phyloP scores from a whole-genome alignment of 164 flowering plant species.

The Hamamelis virginiana region DNA sequence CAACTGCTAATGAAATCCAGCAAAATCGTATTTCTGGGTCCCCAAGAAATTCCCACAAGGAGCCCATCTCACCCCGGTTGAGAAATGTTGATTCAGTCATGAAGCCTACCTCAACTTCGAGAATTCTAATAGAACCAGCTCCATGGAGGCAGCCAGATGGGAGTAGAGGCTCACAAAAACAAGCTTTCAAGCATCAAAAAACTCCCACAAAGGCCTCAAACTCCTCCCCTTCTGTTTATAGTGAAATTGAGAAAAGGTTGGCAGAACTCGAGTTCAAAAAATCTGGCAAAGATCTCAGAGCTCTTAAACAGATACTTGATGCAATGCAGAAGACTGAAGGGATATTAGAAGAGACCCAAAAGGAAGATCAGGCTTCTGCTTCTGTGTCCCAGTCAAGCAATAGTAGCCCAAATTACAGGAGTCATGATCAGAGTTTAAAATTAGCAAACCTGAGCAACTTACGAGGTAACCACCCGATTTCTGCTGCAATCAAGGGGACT shows the following conservation, averaged over 20 bases:
- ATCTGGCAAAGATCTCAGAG: constrained; percentile 88
- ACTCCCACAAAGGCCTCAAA: constrained; percentile 23
- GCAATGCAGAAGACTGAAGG: constrained; percentile 71
- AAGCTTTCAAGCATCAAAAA: constrained; percentile 27
- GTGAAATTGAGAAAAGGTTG: constrained; percentile 84
- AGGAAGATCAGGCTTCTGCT: constrained; percentile 31
- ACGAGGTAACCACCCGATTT: constrained; percentile 10
- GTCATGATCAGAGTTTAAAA: constrained; percentile 28
- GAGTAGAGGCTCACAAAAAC: constrained; percentile 29
- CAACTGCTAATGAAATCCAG: constrained; percentile 25
- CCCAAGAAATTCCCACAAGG: constrained; percentile 33
- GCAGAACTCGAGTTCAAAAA: constrained; percentile 68
- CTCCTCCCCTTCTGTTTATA: constrained; percentile 58
- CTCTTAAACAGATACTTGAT: constrained; percentile 89
- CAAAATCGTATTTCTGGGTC: constrained; percentile 29
- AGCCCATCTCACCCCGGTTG: constrained; percentile 30
- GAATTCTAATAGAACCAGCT: constrained; percentile 65
- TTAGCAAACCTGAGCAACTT: constrained; percentile 20
- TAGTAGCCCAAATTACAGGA: constrained; percentile 14
- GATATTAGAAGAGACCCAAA: constrained; percentile 38
- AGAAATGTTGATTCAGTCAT: constrained; percentile 28
- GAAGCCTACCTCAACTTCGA: constrained; percentile 48
- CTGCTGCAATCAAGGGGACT: constrained; percentile 25
- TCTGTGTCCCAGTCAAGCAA: constrained; percentile 28
- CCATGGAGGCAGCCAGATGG: constrained; percentile 66